Conservation (phyloP, 78 protist genomes). For the Dictyostelium firmibasis region DNA sequence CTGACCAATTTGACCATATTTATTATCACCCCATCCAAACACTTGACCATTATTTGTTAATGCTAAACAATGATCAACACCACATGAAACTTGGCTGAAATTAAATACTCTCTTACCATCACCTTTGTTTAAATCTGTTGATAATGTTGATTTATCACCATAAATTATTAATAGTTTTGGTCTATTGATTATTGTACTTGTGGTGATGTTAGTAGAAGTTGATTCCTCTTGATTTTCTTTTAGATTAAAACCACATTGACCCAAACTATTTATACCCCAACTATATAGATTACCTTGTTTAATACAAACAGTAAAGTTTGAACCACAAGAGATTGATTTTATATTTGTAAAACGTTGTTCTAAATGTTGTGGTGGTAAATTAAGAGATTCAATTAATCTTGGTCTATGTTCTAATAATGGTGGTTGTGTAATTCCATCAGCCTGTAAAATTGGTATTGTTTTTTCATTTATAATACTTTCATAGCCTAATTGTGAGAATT, state of each 20-base stretch:
- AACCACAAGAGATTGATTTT: constrained; percentile 21
- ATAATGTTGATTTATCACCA: not conserved
- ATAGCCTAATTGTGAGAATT: constrained; percentile 1
- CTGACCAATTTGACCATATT: constrained; percentile 49
- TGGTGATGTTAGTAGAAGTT: not conserved
- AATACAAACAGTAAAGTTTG: not conserved
- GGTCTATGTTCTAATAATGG: not conserved
- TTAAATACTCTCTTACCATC: not conserved
- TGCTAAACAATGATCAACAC: constrained; percentile 59
- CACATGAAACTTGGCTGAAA: constrained; percentile 50
- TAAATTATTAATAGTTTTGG: not conserved
- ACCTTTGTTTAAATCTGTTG: not conserved
- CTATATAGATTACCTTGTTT: constrained; percentile 13
- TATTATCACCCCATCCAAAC: constrained; percentile 67
- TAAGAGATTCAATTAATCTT: not conserved
- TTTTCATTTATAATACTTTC: not conserved
- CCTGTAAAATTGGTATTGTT: not conserved
- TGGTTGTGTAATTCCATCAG: not conserved
- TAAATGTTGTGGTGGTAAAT: not conserved
- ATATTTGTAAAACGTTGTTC: constrained; percentile 17
- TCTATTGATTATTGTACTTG: not conserved
- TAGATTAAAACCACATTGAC: constrained; percentile 53
- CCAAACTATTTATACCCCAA: constrained; percentile 24
- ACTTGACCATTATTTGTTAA: constrained; percentile 36
- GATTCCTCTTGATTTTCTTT: not conserved